phyloP scores from a whole-genome alignment of 1,284 basidiomycete genomes.

The Melanopsichium pennsylvanicum region DNA sequence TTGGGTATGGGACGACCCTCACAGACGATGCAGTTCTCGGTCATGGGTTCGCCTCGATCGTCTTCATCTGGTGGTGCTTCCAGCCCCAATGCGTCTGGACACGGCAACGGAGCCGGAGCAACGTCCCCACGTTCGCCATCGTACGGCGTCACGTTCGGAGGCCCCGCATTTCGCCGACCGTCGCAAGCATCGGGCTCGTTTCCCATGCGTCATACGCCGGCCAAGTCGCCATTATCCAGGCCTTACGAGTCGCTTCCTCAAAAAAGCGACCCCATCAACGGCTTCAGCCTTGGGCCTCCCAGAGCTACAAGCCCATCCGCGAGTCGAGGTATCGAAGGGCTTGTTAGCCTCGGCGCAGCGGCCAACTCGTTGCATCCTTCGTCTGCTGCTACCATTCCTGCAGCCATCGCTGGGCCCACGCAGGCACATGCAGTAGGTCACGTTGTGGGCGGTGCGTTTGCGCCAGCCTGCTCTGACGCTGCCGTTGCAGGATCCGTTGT shows the following conservation, averaged over 20 bases:
- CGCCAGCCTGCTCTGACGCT: slow-evolving; percentile 4
- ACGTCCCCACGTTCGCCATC: slow-evolving; percentile 37
- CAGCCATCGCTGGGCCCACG: slow-evolving; percentile 1
- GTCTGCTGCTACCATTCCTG: slow-evolving; percentile 11
- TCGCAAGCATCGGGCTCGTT: slow-evolving; percentile 46
- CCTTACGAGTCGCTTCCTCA: slow-evolving; percentile 21
- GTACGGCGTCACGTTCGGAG: slow-evolving; percentile 23
- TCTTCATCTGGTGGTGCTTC: slow-evolving; percentile 15
- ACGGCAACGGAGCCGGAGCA: slow-evolving; percentile 1
- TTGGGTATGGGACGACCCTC: slow-evolving; percentile 31
- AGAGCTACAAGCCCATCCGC: slow-evolving; percentile 33
- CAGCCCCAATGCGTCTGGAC: background rate
- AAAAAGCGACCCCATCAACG: slow-evolving; percentile 21
- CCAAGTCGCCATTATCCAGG: slow-evolving; percentile 42
- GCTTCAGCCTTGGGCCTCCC: slow-evolving; percentile 37
- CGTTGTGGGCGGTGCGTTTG: slow-evolving; percentile 21
- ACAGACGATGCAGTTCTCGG: slow-evolving; percentile 13
- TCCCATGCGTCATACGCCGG: slow-evolving; percentile 46
- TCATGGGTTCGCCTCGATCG: slow-evolving; percentile 26
- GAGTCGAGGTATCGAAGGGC: slow-evolving; percentile 7
- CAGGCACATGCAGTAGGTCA: slow-evolving; percentile 6
- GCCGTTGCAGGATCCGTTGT: background rate
- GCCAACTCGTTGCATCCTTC: slow-evolving; percentile 28
- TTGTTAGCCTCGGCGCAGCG: slow-evolving; percentile 17
- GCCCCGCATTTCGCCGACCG: slow-evolving; percentile 31